A percentile compares a stretch with the other conserved stretches of the same genome.
Conservation (phyloP, 352 stramenopile genomes). For the Pelagophyceae sp. region DNA sequence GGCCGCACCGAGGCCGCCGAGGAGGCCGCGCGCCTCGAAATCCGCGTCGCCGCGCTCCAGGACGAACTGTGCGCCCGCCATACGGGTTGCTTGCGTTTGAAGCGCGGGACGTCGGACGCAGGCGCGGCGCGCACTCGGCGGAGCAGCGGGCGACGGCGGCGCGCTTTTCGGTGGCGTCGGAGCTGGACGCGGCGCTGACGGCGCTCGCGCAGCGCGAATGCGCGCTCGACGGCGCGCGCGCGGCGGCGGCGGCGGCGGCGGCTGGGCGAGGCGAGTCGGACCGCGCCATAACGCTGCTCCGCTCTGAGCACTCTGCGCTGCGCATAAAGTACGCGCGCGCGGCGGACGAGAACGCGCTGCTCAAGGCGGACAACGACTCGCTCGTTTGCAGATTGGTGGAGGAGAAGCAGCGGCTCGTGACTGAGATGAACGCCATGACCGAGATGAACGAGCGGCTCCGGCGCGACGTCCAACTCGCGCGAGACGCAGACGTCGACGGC, state of each 20-base stretch:
- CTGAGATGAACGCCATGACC: conserved; percentile 2
- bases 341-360: not conserved
- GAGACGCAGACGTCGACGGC: not conserved
- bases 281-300: not conserved
- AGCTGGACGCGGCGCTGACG: not conserved
- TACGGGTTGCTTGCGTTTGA: no score
- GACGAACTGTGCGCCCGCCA: no score
- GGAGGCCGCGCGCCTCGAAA: not conserved
- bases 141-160: not conserved
- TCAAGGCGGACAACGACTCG: not conserved
- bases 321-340: not conserved
- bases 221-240: not conserved
- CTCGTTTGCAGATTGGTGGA: not conserved
- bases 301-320: not conserved
- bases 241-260: not conserved
- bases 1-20: not conserved
- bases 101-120: no score
- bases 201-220: not conserved
- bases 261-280: not conserved
- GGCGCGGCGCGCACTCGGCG: not conserved
- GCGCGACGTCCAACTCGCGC: not conserved
- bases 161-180: not conserved
- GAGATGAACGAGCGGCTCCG: not conserved
- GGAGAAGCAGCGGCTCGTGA: not conserved
- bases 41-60: not conserved